Percentiles rank a stretch among this genome's conserved stretches.
phyloP scores from a whole-genome alignment of 2,329 filamentous ascomycete species.

The Neoascochyta sp. region DNA sequence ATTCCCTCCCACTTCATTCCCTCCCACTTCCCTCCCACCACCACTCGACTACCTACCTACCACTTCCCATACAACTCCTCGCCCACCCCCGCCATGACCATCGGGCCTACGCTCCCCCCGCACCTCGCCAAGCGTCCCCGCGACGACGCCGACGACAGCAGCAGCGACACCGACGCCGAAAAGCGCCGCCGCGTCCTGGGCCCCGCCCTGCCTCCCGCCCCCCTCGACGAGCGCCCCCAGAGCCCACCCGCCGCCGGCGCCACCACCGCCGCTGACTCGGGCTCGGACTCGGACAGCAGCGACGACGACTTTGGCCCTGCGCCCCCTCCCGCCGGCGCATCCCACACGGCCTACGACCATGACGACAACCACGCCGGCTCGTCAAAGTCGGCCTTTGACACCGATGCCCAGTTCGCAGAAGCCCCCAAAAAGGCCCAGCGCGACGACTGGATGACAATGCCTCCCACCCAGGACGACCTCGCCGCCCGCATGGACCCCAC shows the following conservation, averaged over 20 bases:
- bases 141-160: constrained; percentile 42
- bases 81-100: constrained; percentile 53
- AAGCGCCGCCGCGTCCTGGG: constrained; percentile 46
- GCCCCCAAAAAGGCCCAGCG: constrained; percentile 55
- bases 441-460: constrained; percentile 63
- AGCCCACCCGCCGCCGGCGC: constrained; percentile 36
- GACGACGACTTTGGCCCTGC: constrained; percentile 48
- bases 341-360: constrained; percentile 10
- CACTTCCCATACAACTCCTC: constrained; percentile 1
- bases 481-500: constrained; percentile 72
- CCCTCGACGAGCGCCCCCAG: constrained; percentile 45
- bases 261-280: too few relatives aligned
- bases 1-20: too few relatives aligned
- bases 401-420: constrained; percentile 27
- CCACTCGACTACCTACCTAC: constrained; percentile 1
- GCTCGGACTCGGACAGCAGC: constrained; percentile 34
- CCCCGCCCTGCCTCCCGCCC: constrained; percentile 52
- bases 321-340: constrained; percentile 35
- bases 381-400: constrained; percentile 35
- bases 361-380: constrained; percentile 6
- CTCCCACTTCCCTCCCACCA: constrained; percentile 11
- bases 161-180: too few relatives aligned
- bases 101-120: constrained; percentile 67
- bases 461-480: constrained; percentile 49
- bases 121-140: constrained; percentile 56